A percentile compares a stretch with the other conserved stretches of the same genome.
Conservation (phyloP, 2,329 filamentous ascomycete species). For the Aspergillus awamori region DNA sequence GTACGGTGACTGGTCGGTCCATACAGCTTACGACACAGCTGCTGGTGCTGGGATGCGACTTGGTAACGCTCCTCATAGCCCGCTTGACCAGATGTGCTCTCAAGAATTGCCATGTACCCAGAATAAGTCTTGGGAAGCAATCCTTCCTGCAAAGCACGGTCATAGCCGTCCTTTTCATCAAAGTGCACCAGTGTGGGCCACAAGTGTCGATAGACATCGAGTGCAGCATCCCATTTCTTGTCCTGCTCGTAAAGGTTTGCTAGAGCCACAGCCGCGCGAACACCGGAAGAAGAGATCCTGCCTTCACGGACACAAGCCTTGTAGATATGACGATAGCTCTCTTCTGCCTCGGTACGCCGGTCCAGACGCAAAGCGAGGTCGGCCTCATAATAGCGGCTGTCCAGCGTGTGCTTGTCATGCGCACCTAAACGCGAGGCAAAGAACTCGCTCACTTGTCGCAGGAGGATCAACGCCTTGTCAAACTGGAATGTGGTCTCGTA, state of each 20-base stretch:
- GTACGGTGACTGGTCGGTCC: conserved; percentile 40
- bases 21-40: conserved; percentile 47
- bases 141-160: conserved; percentile 39
- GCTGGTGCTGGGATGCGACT: conserved; percentile 53
- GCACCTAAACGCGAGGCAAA: conserved; percentile 34
- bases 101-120: conserved; percentile 53
- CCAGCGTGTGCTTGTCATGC: conserved; percentile 50
- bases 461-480: conserved; percentile 33
- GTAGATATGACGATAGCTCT: conserved; percentile 53
- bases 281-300: conserved; percentile 43
- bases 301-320: conserved; percentile 35
- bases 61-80: conserved; percentile 51
- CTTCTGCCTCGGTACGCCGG: conserved; percentile 33
- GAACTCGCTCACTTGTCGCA: conserved; percentile 38
- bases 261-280: conserved; percentile 52
- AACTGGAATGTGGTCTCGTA: conserved; percentile 43
- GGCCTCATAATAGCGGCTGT: conserved; percentile 52
- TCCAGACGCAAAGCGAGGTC: conserved; percentile 50
- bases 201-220: conserved; percentile 49
- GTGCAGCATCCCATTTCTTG: conserved; percentile 50
- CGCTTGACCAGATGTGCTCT: conserved; percentile 44
- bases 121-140: conserved; percentile 51
- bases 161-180: conserved; percentile 44
- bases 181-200: conserved; percentile 53
- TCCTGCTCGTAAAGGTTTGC: conserved; percentile 50